Evolutionary conservation across 768 basidiomycete species (phyloP).

Genomic region (Tylopilus subfusipes): DNA sequence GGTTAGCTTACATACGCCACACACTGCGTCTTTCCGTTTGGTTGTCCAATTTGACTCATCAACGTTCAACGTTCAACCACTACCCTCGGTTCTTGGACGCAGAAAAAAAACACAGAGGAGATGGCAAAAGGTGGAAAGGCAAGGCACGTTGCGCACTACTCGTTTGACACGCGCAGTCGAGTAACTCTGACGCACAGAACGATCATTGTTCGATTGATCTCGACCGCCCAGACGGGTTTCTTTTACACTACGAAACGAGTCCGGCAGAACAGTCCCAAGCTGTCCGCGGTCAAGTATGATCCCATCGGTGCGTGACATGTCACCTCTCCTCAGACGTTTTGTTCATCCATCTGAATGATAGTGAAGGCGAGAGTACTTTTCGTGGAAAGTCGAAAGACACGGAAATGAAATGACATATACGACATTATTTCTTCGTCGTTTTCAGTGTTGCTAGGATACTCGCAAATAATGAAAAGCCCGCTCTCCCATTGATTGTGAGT

Average conservation of each 20-base stretch:
- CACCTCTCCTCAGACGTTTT: neutral
- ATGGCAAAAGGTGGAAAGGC: slow-evolving; percentile 67
- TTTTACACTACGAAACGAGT: slow-evolving; percentile 84
- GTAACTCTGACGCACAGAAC: slow-evolving; percentile 46
- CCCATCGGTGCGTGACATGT: slow-evolving; percentile 59
- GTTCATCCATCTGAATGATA: slow-evolving; percentile 24
- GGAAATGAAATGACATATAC: slow-evolving; percentile 49
- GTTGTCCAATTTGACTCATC: too few relatives aligned
- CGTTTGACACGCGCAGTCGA: neutral
- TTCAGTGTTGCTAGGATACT: neutral
- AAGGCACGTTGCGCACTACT: slow-evolving; percentile 35
- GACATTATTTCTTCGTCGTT: neutral
- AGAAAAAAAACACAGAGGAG: neutral
- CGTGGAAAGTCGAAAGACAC: slow-evolving; percentile 74
- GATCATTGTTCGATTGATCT: slow-evolving; percentile 81
- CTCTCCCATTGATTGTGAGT: too few relatives aligned
- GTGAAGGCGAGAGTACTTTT: slow-evolving; percentile 74
- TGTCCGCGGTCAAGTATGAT: slow-evolving; percentile 92
- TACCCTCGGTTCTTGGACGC: neutral
- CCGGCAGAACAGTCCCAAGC: slow-evolving; percentile 62
- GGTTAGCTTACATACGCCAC: neutral
- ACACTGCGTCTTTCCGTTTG: too few relatives aligned
- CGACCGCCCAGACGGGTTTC: slow-evolving; percentile 87
- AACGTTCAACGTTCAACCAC: too few relatives aligned
- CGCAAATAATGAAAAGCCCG: too few relatives aligned